Percentiles rank a stretch among this genome's conserved stretches.
These are phyloP conservation scores for Lichina pygmaea DNA, from an alignment of 495 filamentous ascomycete species.

Conservation along the genomic window DNA sequence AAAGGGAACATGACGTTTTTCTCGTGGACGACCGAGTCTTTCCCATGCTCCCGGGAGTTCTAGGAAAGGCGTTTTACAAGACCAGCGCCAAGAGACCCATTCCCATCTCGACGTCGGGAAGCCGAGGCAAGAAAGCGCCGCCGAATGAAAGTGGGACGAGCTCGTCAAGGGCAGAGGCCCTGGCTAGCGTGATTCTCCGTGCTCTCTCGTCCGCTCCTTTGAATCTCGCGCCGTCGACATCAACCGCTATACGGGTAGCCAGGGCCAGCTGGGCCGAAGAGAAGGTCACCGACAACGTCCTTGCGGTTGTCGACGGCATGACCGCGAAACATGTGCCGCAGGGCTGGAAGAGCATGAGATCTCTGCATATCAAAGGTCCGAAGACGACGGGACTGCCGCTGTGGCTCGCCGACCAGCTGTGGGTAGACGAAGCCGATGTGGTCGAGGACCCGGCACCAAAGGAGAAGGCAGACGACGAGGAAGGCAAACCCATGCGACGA, in stretches of 20 bases:
- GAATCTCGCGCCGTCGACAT: constrained; percentile 37
- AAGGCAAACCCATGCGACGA: not conserved
- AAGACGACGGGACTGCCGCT: constrained; percentile 69
- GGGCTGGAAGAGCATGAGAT: constrained; percentile 61
- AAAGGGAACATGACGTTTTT: constrained; percentile 64
- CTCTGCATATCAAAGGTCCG: constrained; percentile 68
- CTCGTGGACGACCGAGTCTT: constrained; percentile 64
- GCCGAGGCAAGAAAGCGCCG: constrained; percentile 12
- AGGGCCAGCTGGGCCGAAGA: constrained; percentile 43
- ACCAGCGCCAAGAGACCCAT: constrained; percentile 56
- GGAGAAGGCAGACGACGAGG: constrained; percentile 12
- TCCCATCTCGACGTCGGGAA: constrained; percentile 41
- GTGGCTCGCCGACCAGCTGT: constrained; percentile 76
- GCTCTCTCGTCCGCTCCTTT: constrained; percentile 44
- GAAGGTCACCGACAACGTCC: constrained; percentile 53
- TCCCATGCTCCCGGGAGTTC: constrained; percentile 40
- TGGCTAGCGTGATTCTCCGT: constrained; percentile 45
- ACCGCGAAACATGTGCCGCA: constrained; percentile 54
- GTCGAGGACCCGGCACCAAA: constrained; percentile 29
- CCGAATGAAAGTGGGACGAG: constrained; percentile 23
- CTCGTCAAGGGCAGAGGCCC: constrained; percentile 20
- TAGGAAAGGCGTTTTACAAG: constrained; percentile 78
- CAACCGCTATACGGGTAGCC: constrained; percentile 42
- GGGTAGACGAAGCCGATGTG: constrained; percentile 59
- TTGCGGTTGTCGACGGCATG: constrained; percentile 36